These are phyloP conservation scores for Volvox reticuliferus DNA, from an alignment of 139 green algal species.

Conservation along the genomic window DNA sequence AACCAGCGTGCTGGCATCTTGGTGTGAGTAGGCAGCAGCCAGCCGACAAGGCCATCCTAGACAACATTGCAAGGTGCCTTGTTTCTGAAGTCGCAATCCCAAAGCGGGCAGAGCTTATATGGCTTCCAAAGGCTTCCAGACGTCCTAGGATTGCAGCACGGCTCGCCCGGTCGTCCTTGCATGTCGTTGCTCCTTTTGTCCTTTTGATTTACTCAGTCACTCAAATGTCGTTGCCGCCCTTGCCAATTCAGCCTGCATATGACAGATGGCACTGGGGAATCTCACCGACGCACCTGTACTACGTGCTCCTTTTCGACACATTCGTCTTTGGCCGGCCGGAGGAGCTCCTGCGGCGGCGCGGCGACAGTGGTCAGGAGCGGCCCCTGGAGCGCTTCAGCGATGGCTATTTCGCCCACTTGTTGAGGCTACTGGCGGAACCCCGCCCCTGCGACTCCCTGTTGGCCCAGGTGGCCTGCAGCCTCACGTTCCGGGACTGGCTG, in stretches of 20 bases:
- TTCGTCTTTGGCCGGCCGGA: background rate
- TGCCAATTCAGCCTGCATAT: background rate
- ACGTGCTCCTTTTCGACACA: background rate
- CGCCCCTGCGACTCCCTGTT: background rate
- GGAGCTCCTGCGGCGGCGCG: background rate
- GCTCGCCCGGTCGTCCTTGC: no score
- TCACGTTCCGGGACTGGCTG: background rate
- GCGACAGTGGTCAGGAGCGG: background rate
- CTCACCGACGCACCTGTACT: background rate
- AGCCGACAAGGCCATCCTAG: no score
- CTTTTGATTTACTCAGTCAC: background rate
- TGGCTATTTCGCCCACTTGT: background rate
- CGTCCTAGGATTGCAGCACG: background rate
- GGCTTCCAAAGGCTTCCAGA: background rate
- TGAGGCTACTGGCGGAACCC: background rate
- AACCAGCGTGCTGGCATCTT: no score
- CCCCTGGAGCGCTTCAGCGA: background rate
- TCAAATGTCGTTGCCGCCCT: background rate
- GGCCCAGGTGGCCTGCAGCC: background rate
- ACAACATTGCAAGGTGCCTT: no score
- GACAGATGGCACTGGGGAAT: background rate
- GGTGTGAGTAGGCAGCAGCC: no score
- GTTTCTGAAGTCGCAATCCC: no score
- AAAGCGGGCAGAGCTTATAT: no score
- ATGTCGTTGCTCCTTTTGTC: background rate